These are phyloP conservation scores for thale cress (Arabidopsis thaliana) DNA, from an alignment of 345 rosid species.

Conservation along the genomic window DNA sequence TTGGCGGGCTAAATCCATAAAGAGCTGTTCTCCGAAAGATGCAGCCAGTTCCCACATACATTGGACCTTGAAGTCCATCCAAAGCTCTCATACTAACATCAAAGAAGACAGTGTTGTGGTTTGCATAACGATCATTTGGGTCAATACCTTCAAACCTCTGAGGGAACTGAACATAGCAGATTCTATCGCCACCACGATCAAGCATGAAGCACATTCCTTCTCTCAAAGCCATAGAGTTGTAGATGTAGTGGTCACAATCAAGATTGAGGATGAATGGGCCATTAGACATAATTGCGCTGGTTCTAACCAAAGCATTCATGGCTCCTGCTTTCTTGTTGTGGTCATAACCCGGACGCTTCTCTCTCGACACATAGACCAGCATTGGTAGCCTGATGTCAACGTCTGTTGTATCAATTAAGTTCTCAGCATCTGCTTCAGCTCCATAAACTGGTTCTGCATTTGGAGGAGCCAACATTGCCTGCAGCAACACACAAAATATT, in stretches of 20 bases:
- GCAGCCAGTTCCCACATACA: constrained; percentile 73
- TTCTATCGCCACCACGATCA: constrained; percentile 66
- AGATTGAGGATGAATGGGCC: constrained; percentile 74
- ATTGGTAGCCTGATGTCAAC: constrained; percentile 65
- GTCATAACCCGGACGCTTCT: constrained; percentile 68
- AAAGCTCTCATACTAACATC: constrained; percentile 73
- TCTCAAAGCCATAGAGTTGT: constrained; percentile 62
- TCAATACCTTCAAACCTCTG: constrained; percentile 73
- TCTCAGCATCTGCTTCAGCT: constrained; percentile 60
- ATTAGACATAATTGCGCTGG: constrained; percentile 71
- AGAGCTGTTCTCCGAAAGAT: constrained; percentile 69
- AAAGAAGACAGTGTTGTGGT: constrained; percentile 70
- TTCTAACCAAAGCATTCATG: constrained; percentile 68
- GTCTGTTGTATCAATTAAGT: constrained; percentile 57
- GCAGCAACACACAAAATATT: constrained; percentile 22
- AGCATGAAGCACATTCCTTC: constrained; percentile 83
- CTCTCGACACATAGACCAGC: constrained; percentile 68
- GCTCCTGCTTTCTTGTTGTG: constrained; percentile 83
- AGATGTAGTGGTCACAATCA: constrained; percentile 69
- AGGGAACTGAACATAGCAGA: constrained; percentile 69
- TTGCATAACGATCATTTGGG: constrained; percentile 65
- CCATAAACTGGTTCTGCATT: constrained; percentile 69
- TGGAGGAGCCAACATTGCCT: constrained; percentile 90
- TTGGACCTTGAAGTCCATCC: constrained; percentile 69
- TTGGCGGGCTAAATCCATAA: constrained; percentile 75